phyloP scores from a whole-genome alignment of 371 early-diverging fungal genomes.

The Entomophthora muscae region DNA sequence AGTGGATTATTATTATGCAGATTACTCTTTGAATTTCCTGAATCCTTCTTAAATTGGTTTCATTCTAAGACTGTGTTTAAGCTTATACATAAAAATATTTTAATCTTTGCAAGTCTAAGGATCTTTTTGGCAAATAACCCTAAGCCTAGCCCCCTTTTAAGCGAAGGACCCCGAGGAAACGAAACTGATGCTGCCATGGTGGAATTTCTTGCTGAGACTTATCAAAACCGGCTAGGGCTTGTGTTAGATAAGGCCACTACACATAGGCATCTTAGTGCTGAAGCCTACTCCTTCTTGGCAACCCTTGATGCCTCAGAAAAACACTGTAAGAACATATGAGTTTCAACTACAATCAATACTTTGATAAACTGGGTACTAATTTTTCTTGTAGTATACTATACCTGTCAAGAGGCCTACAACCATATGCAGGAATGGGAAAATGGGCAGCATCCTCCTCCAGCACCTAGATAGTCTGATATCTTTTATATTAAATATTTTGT shows the following conservation, averaged over 20 bases:
- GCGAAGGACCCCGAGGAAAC: background rate
- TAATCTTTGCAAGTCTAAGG: no score
- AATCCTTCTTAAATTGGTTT: no score
- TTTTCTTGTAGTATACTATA: background rate
- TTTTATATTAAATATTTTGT: no score
- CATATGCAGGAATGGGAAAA: background rate
- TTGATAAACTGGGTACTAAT: background rate
- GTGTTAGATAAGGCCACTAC: background rate
- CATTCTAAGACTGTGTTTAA: no score
- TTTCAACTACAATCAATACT: background rate
- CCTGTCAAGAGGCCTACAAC: background rate
- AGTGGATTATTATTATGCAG: no score
- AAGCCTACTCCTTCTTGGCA: background rate
- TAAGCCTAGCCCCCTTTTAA: no score
- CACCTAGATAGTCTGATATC: background rate
- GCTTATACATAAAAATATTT: no score
- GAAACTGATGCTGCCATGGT: background rate
- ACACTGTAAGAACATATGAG: background rate
- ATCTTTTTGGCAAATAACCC: no score
- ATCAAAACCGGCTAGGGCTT: background rate
- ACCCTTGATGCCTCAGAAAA: background rate
- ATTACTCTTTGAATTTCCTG: no score
- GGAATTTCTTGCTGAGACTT: background rate
- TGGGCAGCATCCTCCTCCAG: background rate
- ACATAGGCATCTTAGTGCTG: background rate